Evolutionary conservation across 768 basidiomycete genomes (phyloP), one percentile per base, ranked within the genome.

Genomic region (Trametes cinnabarina): DNA sequence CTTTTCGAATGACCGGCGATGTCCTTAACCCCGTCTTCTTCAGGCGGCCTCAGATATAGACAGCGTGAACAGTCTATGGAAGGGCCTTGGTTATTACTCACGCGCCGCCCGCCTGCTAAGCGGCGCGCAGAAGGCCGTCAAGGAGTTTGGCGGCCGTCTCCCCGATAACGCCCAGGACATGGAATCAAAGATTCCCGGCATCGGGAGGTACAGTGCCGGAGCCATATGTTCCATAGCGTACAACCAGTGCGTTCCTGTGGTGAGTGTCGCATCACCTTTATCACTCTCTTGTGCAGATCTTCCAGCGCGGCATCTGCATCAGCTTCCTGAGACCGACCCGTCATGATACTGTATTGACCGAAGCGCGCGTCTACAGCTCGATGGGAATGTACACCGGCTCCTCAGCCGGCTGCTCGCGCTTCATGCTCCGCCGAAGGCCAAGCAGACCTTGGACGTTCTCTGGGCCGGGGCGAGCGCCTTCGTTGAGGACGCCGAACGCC

Each of bases 331-430:
- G 55, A 47, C 54, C 15, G 19, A 32, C 11, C 47, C 47, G 22
- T 60, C 19, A 2, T 49, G 47, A 35, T 44, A 28, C 30, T 57
- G 44, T 44, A 28, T 39, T 57, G 44, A 39, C 51, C 51, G 51
- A 37, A 47, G 30, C 58, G 42, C 40, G 46, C 35, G 55, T 50
- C 35, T 43, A 46, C 70, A 94, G 92, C 76, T 96, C 50, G 94
- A 96, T 68, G 94, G 94, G 39, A 96, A 96, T 68, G 90, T 95
- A 4, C 86, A 90, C 67, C 82, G 93, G 54, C 76, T 96, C n/a
- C 74, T 95, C 25, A 86, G 91, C 65, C 84, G 94, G 39, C 70
- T 97, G 37, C 76, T 97, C 28, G 92, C 92, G 1, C 72, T 97
- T 3, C 83, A 96, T 69, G 88, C 91, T 0, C 80, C 83, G 5